These are phyloP conservation scores for Apophysomyces elegans DNA, from an alignment of 371 early-diverging fungal genomes.

Conservation along the genomic window DNA sequence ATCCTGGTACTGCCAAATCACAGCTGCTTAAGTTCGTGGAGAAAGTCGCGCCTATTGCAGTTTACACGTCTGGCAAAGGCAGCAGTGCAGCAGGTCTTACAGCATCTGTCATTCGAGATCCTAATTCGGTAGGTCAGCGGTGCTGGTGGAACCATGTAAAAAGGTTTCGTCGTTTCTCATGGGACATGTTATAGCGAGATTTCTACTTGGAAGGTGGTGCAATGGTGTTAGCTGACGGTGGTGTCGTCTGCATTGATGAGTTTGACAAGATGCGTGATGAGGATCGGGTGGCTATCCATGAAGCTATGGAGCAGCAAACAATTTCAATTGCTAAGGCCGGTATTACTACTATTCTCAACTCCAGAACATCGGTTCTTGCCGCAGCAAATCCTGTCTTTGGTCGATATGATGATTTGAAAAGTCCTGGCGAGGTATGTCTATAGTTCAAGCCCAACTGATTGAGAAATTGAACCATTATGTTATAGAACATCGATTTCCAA, in stretches of 20 bases:
- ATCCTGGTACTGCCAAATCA: conserved; percentile 99
- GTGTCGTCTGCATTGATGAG: conserved; percentile 99
- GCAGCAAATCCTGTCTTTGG: conserved; percentile 99
- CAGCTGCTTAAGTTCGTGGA: conserved; percentile 99
- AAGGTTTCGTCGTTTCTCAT: background rate
- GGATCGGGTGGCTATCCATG: conserved; percentile 99
- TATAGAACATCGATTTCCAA: conserved; percentile 99
- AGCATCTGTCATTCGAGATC: conserved; percentile 95
- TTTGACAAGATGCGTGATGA: conserved; percentile 99
- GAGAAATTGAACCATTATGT: too few species aligned
- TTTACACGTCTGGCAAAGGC: conserved; percentile 99
- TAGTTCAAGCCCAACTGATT: background rate
- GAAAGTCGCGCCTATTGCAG: conserved; percentile 95
- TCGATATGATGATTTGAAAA: conserved; percentile 98
- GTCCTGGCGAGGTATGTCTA: conserved; percentile 81
- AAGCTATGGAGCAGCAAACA: conserved; percentile 99
- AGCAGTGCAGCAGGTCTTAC: conserved; percentile 99
- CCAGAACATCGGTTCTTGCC: conserved; percentile 98
- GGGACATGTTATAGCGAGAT: conserved; percentile 67
- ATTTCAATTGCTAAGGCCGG: conserved; percentile 99
- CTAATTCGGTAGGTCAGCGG: conserved; percentile 66
- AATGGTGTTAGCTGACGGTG: conserved; percentile 99
- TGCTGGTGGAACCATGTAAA: conserved; percentile 3
- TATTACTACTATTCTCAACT: conserved; percentile 99
- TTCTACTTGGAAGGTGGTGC: conserved; percentile 99